Base-by-base conservation (phyloP, 1,284 basidiomycete species). In the Rhodotorula mucilaginosa region DNA sequence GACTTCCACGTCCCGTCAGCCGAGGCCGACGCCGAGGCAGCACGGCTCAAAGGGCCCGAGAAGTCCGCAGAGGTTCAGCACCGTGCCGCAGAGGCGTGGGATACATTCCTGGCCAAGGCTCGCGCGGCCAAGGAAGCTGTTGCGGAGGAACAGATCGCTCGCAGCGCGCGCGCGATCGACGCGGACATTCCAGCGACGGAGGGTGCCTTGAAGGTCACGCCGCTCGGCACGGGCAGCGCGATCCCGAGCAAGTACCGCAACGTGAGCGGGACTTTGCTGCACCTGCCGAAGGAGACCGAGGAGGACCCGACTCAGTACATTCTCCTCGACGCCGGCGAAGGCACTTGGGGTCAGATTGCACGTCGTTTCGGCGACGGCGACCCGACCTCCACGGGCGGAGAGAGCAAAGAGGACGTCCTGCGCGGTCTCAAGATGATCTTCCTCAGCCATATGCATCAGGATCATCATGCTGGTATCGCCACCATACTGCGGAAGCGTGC, bases 251-350 rank as follows among this genome's bases (percentile, higher is more conserved):
- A 89, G 79, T 91, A 91, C 78, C 86, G 93, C 65, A 96, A 95
- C 79, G 93, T 95, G 0, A 90, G 90, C 10, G 85, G 87, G 0
- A 92, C 89, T 0, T 83, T 93, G 7, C 81, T 96, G 26, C 84
- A 86, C 64, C 87, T 92, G 89, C 92, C 69, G 21, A 15, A 8
- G 21, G 48, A 46, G 0, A 81, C 82, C 0, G 82, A 84, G 68
- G 90, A 90, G 1, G 87, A 86, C 68, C 44, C 26, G 29, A 64
- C 39, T 44, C 63, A 64, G 46, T 82, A 71, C 70, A 73, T 97
- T 39, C 82, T 98, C n/a, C 85, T 98, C 5, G 96, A 98, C 77
- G 87, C 86, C 2, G 95, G 95, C 0, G 95, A 98, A 81, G 92
- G 92, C 0, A 95, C 95, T 0, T 90, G 90, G 83, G 94, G 93